Conservation (phyloP, 164 flowering plant species). For the Sedum album region DNA sequence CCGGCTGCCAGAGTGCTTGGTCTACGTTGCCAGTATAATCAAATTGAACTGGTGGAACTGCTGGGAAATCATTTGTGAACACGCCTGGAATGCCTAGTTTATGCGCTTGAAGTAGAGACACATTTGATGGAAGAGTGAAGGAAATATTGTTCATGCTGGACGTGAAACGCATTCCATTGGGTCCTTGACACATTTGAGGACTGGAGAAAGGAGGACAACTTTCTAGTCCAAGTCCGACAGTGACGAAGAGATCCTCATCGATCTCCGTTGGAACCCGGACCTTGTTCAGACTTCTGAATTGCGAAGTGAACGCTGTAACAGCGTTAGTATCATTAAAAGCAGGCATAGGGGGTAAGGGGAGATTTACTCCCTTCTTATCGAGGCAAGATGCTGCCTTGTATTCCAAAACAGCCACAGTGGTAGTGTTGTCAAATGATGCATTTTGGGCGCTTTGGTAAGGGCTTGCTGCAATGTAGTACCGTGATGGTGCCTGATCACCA, state of each 20-base stretch:
- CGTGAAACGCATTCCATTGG: slow-evolving; percentile 77
- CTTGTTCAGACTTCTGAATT: slow-evolving; percentile 27
- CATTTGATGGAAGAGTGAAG: slow-evolving; percentile 55
- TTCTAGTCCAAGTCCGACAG: slow-evolving; percentile 50
- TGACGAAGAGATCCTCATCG: slow-evolving; percentile 50
- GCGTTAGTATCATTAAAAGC: slow-evolving; percentile 57
- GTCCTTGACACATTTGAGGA: slow-evolving; percentile 33
- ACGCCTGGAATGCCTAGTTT: slow-evolving; percentile 48
- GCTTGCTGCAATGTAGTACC: slow-evolving; percentile 43
- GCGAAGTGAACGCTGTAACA: slow-evolving; percentile 36
- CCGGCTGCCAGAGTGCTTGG: slow-evolving; percentile 58
- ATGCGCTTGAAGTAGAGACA: slow-evolving; percentile 68
- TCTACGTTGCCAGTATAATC: slow-evolving; percentile 79
- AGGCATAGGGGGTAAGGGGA: slow-evolving; percentile 30
- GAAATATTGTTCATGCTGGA: slow-evolving; percentile 92
- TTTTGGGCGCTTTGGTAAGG: slow-evolving; percentile 40
- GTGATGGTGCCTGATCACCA: slow-evolving; percentile 35
- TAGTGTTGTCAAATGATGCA: slow-evolving; percentile 49
- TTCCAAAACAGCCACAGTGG: slow-evolving; percentile 44
- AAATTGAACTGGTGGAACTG: slow-evolving; percentile 47
- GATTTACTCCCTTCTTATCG: slow-evolving; percentile 15
- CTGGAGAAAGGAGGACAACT: slow-evolving; percentile 34
- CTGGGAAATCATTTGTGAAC: slow-evolving; percentile 69
- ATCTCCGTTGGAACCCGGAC: slow-evolving; percentile 36
- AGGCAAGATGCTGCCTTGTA: slow-evolving; percentile 35